Evolutionary conservation across 2,329 filamentous ascomycete genomes (phyloP), one percentile per base, ranked within the genome.

Genomic region (Xylariaceae sp.): DNA sequence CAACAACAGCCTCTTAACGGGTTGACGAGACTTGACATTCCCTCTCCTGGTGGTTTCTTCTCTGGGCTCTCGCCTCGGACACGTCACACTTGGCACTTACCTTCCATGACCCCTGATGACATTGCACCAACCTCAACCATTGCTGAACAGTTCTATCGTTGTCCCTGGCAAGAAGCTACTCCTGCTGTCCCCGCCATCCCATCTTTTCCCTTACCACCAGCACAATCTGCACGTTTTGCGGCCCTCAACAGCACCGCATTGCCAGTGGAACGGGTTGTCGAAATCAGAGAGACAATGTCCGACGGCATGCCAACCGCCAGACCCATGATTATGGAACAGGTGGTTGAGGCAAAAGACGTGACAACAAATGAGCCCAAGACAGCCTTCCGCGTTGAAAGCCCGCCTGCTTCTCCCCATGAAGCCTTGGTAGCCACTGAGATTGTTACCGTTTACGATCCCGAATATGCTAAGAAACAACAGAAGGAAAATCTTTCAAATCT

Each of bases 41-140:
- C 92, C 6, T 97, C 93, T 0, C 93, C 93, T 0, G 88, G 90
- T 22, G 90, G 88, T 1, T 97, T 97, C 77, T 97, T 97, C 71
- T 89, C 89, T 2, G 90, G 88, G 0, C 80, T 97, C 28, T 89
- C 88, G 36, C 83, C 87, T 3, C 81, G 83, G 48, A 84, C 87
- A 36, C 84, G 91, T 47, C 84, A 86, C 64, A 94, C 92, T 12
- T 97, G 93, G 93, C 84, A 90, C 63, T 74, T 86, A 54, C 76
- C 79, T 11, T 73, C 73, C 28, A 73, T 70, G 60, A 76, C 78
- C 17, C 78, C 80, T 12, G 78, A 82, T 7, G 79, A 78, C 16
- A 66, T 77, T 57, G 72, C 74, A 3, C 83, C 84, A 1, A 93
- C 90, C 0, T 96, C 93, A 1, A 90, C 90, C 31, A 91, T 88